Conservation (phyloP, 2,329 filamentous ascomycete genomes). For the Cladosporium austrohemisphaericum region DNA sequence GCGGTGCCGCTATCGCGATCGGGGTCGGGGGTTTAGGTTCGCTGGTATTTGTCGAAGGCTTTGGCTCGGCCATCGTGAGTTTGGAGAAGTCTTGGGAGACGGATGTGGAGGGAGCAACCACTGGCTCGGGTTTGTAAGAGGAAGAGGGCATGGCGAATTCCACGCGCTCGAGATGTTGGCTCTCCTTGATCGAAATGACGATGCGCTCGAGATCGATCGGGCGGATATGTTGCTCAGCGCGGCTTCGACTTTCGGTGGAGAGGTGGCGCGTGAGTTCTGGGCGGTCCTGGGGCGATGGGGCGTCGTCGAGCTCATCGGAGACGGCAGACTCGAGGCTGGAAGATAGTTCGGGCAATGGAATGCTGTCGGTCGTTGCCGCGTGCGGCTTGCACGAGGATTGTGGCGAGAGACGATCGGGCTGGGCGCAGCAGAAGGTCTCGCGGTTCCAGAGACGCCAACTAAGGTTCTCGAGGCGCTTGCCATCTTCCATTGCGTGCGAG, state of each 20-base stretch:
- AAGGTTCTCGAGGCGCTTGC: constrained; percentile 86
- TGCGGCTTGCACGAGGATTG: constrained; percentile 21
- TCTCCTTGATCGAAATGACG: constrained; percentile 86
- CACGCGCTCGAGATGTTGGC: constrained; percentile 62
- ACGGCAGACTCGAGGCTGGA: constrained; percentile 44
- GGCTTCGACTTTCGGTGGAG: constrained; percentile 65
- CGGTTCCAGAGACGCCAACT: constrained; percentile 95
- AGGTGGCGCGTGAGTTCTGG: constrained; percentile 69
- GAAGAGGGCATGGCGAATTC: constrained; percentile 35
- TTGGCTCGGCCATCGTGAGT: constrained; percentile 21
- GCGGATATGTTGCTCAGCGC: constrained; percentile 85
- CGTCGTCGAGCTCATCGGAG: constrained; percentile 42
- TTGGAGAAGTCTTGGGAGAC: constrained; percentile 35
- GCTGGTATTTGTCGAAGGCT: constrained; percentile 37
- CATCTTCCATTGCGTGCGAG: constrained; percentile 89
- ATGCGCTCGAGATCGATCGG: constrained; percentile 90
- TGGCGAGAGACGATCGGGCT: constrained; percentile 8
- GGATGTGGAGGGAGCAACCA: constrained; percentile 21
- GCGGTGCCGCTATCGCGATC: not conserved
- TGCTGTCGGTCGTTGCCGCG: constrained; percentile 24
- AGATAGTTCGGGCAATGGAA: constrained; percentile 43
- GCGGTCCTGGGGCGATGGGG: constrained; percentile 45
- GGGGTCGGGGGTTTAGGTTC: not conserved
- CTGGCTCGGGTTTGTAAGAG: constrained; percentile 11
- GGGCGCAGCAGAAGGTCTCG: constrained; percentile 84